Conservation (phyloP, 768 basidiomycete species). For the Hygrophorus pudorinus region DNA sequence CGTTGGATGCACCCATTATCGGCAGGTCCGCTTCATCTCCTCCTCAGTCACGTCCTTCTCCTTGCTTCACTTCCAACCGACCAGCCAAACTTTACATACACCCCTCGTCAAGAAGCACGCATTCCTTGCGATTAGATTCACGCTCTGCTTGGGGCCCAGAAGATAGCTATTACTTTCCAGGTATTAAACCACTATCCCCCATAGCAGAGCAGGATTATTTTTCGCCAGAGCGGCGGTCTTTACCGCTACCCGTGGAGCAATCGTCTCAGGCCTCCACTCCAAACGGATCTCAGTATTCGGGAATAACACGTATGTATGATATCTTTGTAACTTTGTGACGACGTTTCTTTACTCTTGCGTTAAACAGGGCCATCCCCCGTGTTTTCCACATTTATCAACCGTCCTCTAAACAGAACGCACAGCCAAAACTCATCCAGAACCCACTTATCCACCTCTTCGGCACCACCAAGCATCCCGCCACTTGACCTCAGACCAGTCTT, state of each 20-base stretch:
- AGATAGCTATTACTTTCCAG: conserved; percentile 28
- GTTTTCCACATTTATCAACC: conserved; percentile 45
- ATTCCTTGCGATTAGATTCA: conserved; percentile 31
- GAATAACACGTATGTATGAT: conserved; percentile 33
- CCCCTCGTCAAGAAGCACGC: conserved; percentile 23
- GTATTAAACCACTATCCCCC: conserved; percentile 49
- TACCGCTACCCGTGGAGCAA: conserved; percentile 20
- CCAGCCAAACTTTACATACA: not conserved
- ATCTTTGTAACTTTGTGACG: conserved; percentile 5
- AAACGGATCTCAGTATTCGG: conserved; percentile 28
- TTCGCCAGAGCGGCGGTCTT: conserved; percentile 36
- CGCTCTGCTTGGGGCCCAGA: conserved; percentile 20
- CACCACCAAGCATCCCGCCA: conserved; percentile 45
- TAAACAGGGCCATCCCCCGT: conserved; percentile 37
- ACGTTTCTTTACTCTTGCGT: conserved; percentile 2
- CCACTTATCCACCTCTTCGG: conserved; percentile 28
- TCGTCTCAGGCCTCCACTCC: conserved; percentile 16
- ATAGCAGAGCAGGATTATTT: conserved; percentile 58
- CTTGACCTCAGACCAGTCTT: conserved; percentile 50
- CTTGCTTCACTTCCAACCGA: not conserved
- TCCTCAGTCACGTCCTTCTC: conserved; percentile 12
- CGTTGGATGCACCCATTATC: conserved; percentile 5
- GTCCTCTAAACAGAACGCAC: conserved; percentile 55
- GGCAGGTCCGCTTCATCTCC: conserved; percentile 21
- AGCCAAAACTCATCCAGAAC: conserved; percentile 57